Base-by-base conservation (phyloP, 1,284 basidiomycete species). In the Pseudozyma sp. region DNA sequence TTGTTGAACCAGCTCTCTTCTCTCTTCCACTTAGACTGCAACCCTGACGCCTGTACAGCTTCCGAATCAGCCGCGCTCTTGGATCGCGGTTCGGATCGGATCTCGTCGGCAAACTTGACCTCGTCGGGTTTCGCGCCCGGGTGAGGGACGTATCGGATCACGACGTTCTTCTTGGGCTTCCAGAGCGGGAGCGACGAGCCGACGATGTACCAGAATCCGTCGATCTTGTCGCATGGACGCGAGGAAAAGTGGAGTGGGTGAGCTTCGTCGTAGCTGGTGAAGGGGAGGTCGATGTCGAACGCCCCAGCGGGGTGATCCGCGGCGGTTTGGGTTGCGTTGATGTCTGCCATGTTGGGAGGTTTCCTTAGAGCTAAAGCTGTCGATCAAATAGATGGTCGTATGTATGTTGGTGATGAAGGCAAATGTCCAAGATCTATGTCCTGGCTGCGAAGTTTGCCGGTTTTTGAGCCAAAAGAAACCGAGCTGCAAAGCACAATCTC, bases 91-190 rank as follows among this genome's bases (percentile, higher is more conserved):
- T 71, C 69, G 42, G 64, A 75, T 9, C 72, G 72, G 33, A 71
- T 75, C 56, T 70, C 65, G 51, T 75, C 72, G 31, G 61, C 60
- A 39, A 74, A 74, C 37, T 60, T 69, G 54, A 74, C 71, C 42
- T 68, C 65, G 11, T 60, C 54, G 0, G 45, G 31, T 3, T 35
- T 29, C 8, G 57, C 54, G 11, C 19, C 30, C 0, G 65, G 40
- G 30, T 65, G 53, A 11, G 65, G 64, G 10, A 63, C 54, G 61
- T 74, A 74, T n/a, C 62, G 67, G 37, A 74, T 74, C 6, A 69
- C 63, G 34, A 74, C 71, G 30, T 69, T 74, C 67, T 74, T 74
- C 45, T 69, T 74, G 30, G 56, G 45, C 45, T 67, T 72, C 72
- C 72, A 70, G 1, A 70, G 51, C 7, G 68, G 65, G 7, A 75